phyloP scores from a whole-genome alignment of 2,329 filamentous ascomycete genomes.

The Coleophoma eucalyptorum region DNA sequence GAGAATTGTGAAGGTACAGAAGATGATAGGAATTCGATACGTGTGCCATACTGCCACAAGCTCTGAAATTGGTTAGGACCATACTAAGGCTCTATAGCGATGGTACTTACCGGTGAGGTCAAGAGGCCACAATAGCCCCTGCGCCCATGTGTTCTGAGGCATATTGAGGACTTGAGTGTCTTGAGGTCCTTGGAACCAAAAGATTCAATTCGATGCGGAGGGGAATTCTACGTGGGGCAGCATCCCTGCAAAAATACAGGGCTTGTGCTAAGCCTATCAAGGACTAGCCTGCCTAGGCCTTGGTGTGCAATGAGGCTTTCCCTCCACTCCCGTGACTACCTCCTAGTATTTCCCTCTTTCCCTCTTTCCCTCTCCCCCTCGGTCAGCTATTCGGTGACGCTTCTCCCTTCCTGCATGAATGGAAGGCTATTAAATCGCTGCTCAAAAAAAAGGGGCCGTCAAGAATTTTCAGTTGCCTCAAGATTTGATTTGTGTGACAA shows the following conservation, averaged over 20 bases:
- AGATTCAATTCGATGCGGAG: background rate
- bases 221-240: slow-evolving; percentile 4
- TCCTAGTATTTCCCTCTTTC: no score
- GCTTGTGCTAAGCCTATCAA: background rate
- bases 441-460: no score
- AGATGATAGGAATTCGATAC: slow-evolving; percentile 39
- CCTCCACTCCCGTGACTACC: background rate
- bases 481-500: no score
- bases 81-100: no score
- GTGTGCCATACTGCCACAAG: slow-evolving; percentile 37
- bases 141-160: slow-evolving; percentile 13
- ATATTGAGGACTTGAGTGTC: slow-evolving; percentile 3
- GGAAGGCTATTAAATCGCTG: no score
- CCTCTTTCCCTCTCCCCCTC: no score
- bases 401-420: no score
- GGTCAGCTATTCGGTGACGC: no score
- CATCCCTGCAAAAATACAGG: slow-evolving; percentile 5
- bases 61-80: slow-evolving; percentile 11
- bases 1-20: slow-evolving; percentile 32
- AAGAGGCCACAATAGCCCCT: slow-evolving; percentile 10
- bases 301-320: background rate
- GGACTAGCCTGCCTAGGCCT: background rate
- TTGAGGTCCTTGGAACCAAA: background rate
- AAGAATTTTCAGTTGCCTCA: no score
- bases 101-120: slow-evolving; percentile 12